Base-by-base conservation (phyloP, 805 yeast genomes). In the Saccharomycodes ludwigii region DNA sequence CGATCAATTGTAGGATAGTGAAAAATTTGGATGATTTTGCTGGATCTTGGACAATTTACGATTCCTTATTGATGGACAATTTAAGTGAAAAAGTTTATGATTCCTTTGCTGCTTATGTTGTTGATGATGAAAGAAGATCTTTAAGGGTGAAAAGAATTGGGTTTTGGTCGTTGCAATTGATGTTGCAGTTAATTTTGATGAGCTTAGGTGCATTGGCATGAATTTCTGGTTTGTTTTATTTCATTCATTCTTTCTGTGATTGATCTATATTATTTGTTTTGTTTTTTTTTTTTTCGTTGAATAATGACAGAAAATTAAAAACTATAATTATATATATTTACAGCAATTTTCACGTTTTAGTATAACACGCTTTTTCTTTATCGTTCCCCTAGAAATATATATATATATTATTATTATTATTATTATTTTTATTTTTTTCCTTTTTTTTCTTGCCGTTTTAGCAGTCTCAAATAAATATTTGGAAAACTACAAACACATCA, bases 11-110 rank as follows among this genome's bases (percentile, higher is more conserved):
- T 48, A 71, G 84, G 4, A 74, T 91, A 6, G 77, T 78, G 21
- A 91, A 91, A 50, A 68, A 72, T 27, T 56, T 85, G 15, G 61
- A 65, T 18, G 98, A 91, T 48, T 91, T 91, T 52, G 85, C 82
- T 45, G 98, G 98, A 0, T 73, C 94, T 6, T 91, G 98, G 98
- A 88, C 98, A 1, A 65, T 84, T 3, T 91, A 85, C 54, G 98
- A 91, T 51, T 78, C 91, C 18, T 63, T 78, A 32, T 61, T 91
- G 37, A 84, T 88, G 94, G 91, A 81, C 48, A 96, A 88, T 48
- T 65, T 91, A 31, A 78, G 91, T 18, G 76, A 76, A 19, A 93
- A 83, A 42, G 91, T 88, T 4, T 88, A 88, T 54, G 85, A 84
- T 42, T 85, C 91, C 12, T 84, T 91, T 56, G 95, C 77, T 3